Percentiles rank a stretch among this genome's conserved stretches.
These are phyloP conservation scores for Trichoderma parareesei DNA, from an alignment of 495 filamentous ascomycete genomes.

Conservation along the genomic window DNA sequence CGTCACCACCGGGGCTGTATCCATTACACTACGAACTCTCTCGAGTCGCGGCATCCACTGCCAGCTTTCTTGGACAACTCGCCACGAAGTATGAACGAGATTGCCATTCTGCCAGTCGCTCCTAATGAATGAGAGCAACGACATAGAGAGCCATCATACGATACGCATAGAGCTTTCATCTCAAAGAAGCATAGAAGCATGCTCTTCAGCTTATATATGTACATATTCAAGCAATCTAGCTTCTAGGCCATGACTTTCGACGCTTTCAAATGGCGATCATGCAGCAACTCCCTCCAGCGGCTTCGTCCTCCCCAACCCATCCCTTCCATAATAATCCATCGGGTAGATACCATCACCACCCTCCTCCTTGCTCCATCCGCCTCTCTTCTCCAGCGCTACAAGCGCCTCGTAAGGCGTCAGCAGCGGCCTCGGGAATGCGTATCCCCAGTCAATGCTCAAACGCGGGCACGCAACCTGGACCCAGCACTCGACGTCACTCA, in stretches of 20 bases:
- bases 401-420: constrained; percentile 93
- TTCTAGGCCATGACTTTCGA: background rate
- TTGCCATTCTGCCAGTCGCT: too few relatives aligned
- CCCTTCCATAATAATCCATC: constrained; percentile 96
- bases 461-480: constrained; percentile 94
- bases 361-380: constrained; percentile 71
- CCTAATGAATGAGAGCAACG: too few relatives aligned
- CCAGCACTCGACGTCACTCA: constrained; percentile 92
- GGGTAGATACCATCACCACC: constrained; percentile 47
- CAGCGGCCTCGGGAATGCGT: constrained; percentile 82
- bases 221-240: background rate
- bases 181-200: too few relatives aligned
- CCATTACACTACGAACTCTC: too few relatives aligned
- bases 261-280: background rate
- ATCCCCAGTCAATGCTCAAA: constrained; percentile 97
- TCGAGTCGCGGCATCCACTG: too few relatives aligned
- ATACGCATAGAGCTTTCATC: too few relatives aligned
- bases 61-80: too few relatives aligned
- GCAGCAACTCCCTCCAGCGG: constrained; percentile 19
- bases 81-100: too few relatives aligned
- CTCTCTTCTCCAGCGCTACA: constrained; percentile 67
- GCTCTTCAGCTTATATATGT: too few relatives aligned
- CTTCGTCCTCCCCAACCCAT: constrained; percentile 77
- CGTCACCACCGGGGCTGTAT: too few relatives aligned
- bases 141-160: too few relatives aligned